phyloP scores from a whole-genome alignment of 257 asterid genomes.

The Gynochthodes officinalis region DNA sequence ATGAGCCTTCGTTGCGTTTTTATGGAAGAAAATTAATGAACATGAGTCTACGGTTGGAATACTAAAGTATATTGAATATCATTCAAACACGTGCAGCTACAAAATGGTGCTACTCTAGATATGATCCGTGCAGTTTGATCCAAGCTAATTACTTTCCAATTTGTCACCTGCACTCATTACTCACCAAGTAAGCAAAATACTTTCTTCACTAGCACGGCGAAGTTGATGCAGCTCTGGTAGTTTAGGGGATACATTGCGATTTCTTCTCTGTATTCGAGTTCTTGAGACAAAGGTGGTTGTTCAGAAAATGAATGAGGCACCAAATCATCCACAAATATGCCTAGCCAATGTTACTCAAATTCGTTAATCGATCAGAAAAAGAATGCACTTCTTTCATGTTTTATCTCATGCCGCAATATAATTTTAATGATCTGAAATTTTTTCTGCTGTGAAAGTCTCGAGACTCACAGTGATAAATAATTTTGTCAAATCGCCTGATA shows the following conservation, averaged over 20 bases:
- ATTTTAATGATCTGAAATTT: too few species aligned
- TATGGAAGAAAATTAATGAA: too few species aligned
- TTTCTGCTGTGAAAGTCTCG: neutral
- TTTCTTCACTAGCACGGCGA: neutral
- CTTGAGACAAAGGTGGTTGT: neutral
- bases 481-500: slow-evolving; percentile 7
- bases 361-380: neutral
- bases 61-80: too few species aligned
- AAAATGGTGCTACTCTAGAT: too few species aligned
- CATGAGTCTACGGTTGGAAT: too few species aligned
- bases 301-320: neutral
- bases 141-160: neutral
- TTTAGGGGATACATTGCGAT: neutral
- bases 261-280: neutral
- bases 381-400: too few species aligned
- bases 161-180: neutral
- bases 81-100: too few species aligned
- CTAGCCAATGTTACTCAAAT: neutral
- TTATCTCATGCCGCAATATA: too few species aligned
- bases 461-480: slow-evolving; percentile 4
- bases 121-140: neutral
- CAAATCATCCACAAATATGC: neutral
- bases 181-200: neutral
- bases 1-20: too few species aligned
- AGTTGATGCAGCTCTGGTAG: neutral